Base-by-base conservation (phyloP, 108 stramenopile species). In the Mayamaea pseudoterrestris region DNA sequence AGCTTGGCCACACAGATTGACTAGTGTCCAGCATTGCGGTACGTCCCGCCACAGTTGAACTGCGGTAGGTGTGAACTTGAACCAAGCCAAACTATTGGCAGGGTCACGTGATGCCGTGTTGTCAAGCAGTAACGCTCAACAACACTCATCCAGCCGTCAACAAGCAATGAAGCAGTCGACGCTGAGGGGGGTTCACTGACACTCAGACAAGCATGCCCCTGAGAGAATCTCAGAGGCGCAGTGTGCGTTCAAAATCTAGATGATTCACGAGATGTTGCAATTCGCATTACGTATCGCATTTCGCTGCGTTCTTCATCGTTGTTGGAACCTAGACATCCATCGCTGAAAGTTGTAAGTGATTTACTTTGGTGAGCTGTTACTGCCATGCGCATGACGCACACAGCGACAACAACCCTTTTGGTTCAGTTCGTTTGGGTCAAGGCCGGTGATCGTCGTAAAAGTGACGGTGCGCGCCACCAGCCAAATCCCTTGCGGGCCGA, bases 301-400 rank as follows among this genome's bases (percentile, higher is more conserved):
- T 93, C 85, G 92, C 92, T 93, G 92, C 85, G 92, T 90, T 90
- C 92, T 93, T 93, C 92, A 93, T 93, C 87, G 87, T 84, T 90
- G 82, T 85, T 81, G 80, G 87, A 93, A 66, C 92, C 92, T 77
- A 93, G 92, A 90, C 82, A 93, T 93, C 87, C 92, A 73, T 84
- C 65, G 92, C 85, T 89, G 83, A 87, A 87, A 93, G 87, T 93
- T 77, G 72, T 91, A 75, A 58, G 20, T 39, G 5, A 6, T 6
- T 39, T 20, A 39, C 8, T 39, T 39, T 20, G 37, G 37, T 39
- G 16, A 18, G 3, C 9, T 34, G 8, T 34, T 34, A 34, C 12
- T 34, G 32, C 8, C 12, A 34, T 8, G 9, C 9, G 9, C 12
- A 34, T 34, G 12, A 34, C 32, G 12, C 32, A 12, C 5, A 5